Base-by-base conservation (phyloP, 192 early-diverging fungal genomes). In the Pilobolus umbonatus region DNA sequence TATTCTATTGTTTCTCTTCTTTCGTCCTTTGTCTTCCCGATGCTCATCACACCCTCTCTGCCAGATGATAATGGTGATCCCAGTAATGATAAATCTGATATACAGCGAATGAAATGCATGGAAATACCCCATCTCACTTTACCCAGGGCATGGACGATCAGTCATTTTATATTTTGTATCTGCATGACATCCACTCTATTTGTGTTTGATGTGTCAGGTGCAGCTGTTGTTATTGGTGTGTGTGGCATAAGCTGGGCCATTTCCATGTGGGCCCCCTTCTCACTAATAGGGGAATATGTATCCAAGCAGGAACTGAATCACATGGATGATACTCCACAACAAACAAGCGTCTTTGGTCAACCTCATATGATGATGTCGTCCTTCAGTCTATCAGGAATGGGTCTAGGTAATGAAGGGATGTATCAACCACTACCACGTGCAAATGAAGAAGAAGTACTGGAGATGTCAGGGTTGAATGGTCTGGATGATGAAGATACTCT, bases 231-330 rank as follows among this genome's bases (percentile, higher is more conserved):
- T 8, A 82, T 97, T 65, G 85, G 86, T 1, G 30, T 78, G 5
- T 82, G 82, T 43, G 93, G 96, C 5, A 67, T 96, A 34, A 75
- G 88, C 2, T 98, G 94, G 93, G 90, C 90, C 4, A 78, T 90
- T 14, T 76, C 82, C 14, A 85, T 88, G 76, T 98, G 96, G 96
- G 85, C 90, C 6, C 96, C 96, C 4, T 96, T 96, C 67, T 86
- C 92, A 0, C 74, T 98, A 17, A 67, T 98, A 31, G 93, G 93
- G 32, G 90, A 92, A 74, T 79, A 79, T 60, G 72, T 88, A 28
- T 62, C 78, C 12, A 73, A 72, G 32, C 42, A 56, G 30, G 70
- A 75, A 60, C 22, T 25, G 45, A 25, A 47, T 3, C 45, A 47
- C 10, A 11, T 7, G 36, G 7, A 8, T 22, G 21, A 25, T 19